Evolutionary conservation across 1,284 basidiomycete species (phyloP).

Genomic region (Naganishia sp.): DNA sequence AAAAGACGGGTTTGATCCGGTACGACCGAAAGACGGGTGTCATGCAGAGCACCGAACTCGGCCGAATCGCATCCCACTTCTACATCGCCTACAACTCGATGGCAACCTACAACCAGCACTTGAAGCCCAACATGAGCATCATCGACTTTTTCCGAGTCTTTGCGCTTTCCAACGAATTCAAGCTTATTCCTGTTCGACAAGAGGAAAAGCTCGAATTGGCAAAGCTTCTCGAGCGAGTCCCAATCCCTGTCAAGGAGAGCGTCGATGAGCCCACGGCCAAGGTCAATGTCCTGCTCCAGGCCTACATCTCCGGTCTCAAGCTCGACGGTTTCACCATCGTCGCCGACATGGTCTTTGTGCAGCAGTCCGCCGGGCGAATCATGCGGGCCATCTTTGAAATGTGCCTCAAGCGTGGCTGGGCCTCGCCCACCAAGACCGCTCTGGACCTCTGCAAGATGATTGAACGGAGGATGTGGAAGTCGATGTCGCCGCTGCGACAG

Average conservation of each 20-base stretch:
- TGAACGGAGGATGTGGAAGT: conserved; percentile 91
- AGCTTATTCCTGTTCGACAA: conserved; percentile 80
- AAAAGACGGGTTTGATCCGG: conserved; percentile 91
- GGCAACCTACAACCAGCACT: conserved; percentile 94
- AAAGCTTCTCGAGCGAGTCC: conserved; percentile 92
- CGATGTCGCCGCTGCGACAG: conserved; percentile 95
- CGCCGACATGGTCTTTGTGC: conserved; percentile 97
- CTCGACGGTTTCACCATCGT: conserved; percentile 95
- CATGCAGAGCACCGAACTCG: conserved; percentile 88
- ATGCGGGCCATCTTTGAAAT: conserved; percentile 98
- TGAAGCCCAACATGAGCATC: conserved; percentile 80
- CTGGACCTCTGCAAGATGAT: conserved; percentile 98
- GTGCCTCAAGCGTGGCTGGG: conserved; percentile 98
- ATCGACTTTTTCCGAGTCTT: conserved; percentile 96
- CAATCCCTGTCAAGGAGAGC: conserved; percentile 95
- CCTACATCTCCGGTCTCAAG: conserved; percentile 93
- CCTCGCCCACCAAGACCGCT: conserved; percentile 84
- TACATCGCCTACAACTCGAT: conserved; percentile 96
- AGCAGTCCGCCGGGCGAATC: conserved; percentile 89
- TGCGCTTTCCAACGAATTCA: conserved; percentile 96
- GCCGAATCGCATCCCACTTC: conserved; percentile 93
- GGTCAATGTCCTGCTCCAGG: conserved; percentile 93
- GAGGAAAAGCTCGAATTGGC: conserved; percentile 86
- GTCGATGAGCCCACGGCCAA: conserved; percentile 96
- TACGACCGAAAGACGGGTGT: conserved; percentile 88